Base-by-base conservation (phyloP, 2,329 filamentous ascomycete species). In the Pseudopyrenochaeta lycopersici region DNA sequence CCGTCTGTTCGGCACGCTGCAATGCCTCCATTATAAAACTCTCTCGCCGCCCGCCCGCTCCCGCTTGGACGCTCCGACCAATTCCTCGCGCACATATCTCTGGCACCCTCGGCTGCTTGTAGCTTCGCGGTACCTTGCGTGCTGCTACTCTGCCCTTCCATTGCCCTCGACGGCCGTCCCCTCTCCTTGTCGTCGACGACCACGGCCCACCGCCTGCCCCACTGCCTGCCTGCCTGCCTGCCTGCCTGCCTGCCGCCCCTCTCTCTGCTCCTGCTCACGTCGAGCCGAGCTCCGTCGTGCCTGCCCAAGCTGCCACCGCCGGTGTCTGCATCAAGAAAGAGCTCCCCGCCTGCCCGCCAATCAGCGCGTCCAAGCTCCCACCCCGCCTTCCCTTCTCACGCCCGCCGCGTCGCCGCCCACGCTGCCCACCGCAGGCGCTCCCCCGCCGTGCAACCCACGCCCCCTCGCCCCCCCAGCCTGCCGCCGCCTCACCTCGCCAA, bases 11-110 rank as follows among this genome's bases (percentile, higher is more conserved):
- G 73, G 71, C 63, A 60, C 63, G 56, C 59, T 61, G 64, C 63
- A 57, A 73, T 74, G 69, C 56, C 67, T 68, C 64, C 63, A 45
- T 72, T 73, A 76, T 76, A 76, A 76, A 74, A 71, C 64, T 64
- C 60, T 66, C 64, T 64, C 63, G 63, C 66, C 66, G 64, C 69
- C 72, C 70, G 64, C 59, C 54, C 60, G 56, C 52, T 66, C 62
- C 64, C 63, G 54, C 66, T 62, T 62, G 60, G 66, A 67, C 66
- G 67, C 66, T 64, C 56, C 63, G 60, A 56, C 60, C 66, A 67
- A 63, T 63, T 64, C 59, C 54, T 60, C 64, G 57, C 52, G 33
- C 45, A 47, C 54, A 39, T 38, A 31, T 36, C 46, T 36, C 46
- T 54, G 18, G 36, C 45, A 12, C 43, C 23, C 40, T 47, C 49